Percentiles rank a stretch among this genome's conserved stretches.
These are phyloP conservation scores for Fusarium chaquense DNA, from an alignment of 2,329 filamentous ascomycete species.

Conservation along the genomic window DNA sequence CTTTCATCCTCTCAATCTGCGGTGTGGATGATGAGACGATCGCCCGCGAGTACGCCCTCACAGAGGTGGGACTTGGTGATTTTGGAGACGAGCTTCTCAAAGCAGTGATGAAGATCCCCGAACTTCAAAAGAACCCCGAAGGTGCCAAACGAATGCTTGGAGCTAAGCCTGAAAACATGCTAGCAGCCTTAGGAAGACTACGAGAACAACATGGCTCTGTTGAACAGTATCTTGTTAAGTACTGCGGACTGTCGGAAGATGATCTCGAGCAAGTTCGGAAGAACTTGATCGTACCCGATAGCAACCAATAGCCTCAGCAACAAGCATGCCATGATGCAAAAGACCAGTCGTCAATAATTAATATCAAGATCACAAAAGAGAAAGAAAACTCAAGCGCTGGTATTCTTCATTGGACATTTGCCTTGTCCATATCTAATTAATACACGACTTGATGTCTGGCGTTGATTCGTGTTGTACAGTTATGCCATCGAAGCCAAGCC, in stretches of 20 bases:
- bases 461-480: slow-evolving; percentile 47
- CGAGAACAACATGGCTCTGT: slow-evolving; percentile 70
- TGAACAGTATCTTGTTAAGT: slow-evolving; percentile 70
- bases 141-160: slow-evolving; percentile 61
- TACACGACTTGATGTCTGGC: slow-evolving; percentile 42
- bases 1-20: slow-evolving; percentile 72
- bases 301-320: not conserved
- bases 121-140: slow-evolving; percentile 59
- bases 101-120: slow-evolving; percentile 63
- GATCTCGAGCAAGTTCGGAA: slow-evolving; percentile 65
- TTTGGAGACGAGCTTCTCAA: slow-evolving; percentile 65
- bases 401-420: slow-evolving; percentile 19
- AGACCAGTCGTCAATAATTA: not conserved
- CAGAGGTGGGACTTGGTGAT: slow-evolving; percentile 69
- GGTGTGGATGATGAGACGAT: slow-evolving; percentile 69
- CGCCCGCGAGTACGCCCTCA: slow-evolving; percentile 77
- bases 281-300: slow-evolving; percentile 60
- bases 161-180: slow-evolving; percentile 62
- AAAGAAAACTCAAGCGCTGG: slow-evolving; percentile 20
- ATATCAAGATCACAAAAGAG: not conserved
- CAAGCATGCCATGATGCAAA: not conserved
- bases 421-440: slow-evolving; percentile 35
- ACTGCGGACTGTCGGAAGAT: slow-evolving; percentile 68
- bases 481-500: slow-evolving; percentile 26
- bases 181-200: slow-evolving; percentile 65